A percentile compares a stretch with the other conserved stretches of the same genome.
phyloP scores from a whole-genome alignment of 2,329 filamentous ascomycete species.

The Cladosporium halotolerans region DNA sequence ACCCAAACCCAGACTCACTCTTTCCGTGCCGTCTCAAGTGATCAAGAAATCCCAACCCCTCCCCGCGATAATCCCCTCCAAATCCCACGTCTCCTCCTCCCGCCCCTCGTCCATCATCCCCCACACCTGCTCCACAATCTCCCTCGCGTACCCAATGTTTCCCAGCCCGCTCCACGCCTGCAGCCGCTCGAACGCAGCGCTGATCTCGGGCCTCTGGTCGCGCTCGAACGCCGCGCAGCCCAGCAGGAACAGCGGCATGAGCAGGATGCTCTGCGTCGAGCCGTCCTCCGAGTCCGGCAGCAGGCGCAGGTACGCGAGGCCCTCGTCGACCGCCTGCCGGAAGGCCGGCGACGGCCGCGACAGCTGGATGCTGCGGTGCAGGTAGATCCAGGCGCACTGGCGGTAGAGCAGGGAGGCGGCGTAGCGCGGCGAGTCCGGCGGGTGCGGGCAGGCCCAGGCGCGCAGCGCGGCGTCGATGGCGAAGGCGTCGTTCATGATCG shows the following conservation, averaged over 20 bases:
- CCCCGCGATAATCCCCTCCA: conserved; percentile 54
- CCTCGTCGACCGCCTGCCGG: conserved; percentile 52
- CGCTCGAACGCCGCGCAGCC: conserved; percentile 55
- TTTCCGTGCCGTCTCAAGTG: conserved; percentile 35
- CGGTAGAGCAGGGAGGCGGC: conserved; percentile 54
- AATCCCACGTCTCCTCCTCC: conserved; percentile 56
- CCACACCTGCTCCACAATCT: conserved; percentile 53
- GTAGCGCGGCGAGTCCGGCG: conserved; percentile 47
- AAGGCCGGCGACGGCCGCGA: conserved; percentile 52
- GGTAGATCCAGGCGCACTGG: conserved; percentile 58
- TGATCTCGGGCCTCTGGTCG: conserved; percentile 50
- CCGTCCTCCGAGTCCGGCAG: conserved; percentile 35
- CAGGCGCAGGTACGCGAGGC: conserved; percentile 50
- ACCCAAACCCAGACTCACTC: neutral
- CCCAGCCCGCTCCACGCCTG: conserved; percentile 52
- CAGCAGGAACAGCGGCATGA: conserved; percentile 57
- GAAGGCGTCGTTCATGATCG: conserved; percentile 64
- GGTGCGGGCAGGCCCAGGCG: conserved; percentile 62
- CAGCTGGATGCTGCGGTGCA: conserved; percentile 52
- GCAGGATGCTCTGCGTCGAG: conserved; percentile 52
- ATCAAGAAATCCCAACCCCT: conserved; percentile 57
- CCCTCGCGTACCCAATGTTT: conserved; percentile 52
- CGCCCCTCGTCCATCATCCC: conserved; percentile 50
- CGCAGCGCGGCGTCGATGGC: conserved; percentile 70
- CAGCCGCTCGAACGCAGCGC: conserved; percentile 48